phyloP scores from a whole-genome alignment of 306 rosid species.

The Lathyrus tuberosus region DNA sequence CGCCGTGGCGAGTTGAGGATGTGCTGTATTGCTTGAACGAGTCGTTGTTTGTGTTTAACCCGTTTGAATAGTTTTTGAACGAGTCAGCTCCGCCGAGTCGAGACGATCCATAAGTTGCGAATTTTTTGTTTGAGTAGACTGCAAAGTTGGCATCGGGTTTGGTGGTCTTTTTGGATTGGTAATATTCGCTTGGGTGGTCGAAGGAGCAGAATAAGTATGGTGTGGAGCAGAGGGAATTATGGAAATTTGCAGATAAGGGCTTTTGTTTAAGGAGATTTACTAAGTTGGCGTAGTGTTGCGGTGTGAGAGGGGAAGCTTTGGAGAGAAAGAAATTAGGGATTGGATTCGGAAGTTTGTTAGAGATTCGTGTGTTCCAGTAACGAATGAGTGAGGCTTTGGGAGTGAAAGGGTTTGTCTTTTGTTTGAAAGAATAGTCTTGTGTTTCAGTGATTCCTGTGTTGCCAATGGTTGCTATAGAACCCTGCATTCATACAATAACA shows the following conservation, averaged over 20 bases:
- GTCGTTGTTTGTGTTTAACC: constrained; percentile 63
- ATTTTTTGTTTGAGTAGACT: constrained; percentile 57
- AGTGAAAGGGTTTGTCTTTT: constrained; percentile 66
- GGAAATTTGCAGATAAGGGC: constrained; percentile 42
- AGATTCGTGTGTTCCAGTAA: constrained; percentile 68
- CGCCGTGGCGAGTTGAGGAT: constrained; percentile 50
- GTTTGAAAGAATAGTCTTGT: neutral
- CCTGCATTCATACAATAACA: constrained; percentile 43
- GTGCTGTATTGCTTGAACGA: constrained; percentile 66
- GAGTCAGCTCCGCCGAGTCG: constrained; percentile 57
- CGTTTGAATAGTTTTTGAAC: constrained; percentile 82
- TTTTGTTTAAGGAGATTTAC: constrained; percentile 42
- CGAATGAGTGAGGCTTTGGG: constrained; percentile 74
- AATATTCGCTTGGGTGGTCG: constrained; percentile 29
- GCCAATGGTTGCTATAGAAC: constrained; percentile 38
- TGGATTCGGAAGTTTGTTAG: constrained; percentile 49
- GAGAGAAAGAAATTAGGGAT: constrained; percentile 64
- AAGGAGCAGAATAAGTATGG: constrained; percentile 67
- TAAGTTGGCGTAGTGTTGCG: constrained; percentile 54
- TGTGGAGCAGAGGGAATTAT: constrained; percentile 54
- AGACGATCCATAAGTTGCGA: constrained; percentile 64
- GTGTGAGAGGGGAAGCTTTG: constrained; percentile 74
- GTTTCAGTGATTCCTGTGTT: constrained; percentile 1
- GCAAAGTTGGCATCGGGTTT: constrained; percentile 54
- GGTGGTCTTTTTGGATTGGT: neutral